Evolutionary conservation across 2,329 filamentous ascomycete species (phyloP), one percentile per base, ranked within the genome.

Genomic region (Boeremia exigua): DNA sequence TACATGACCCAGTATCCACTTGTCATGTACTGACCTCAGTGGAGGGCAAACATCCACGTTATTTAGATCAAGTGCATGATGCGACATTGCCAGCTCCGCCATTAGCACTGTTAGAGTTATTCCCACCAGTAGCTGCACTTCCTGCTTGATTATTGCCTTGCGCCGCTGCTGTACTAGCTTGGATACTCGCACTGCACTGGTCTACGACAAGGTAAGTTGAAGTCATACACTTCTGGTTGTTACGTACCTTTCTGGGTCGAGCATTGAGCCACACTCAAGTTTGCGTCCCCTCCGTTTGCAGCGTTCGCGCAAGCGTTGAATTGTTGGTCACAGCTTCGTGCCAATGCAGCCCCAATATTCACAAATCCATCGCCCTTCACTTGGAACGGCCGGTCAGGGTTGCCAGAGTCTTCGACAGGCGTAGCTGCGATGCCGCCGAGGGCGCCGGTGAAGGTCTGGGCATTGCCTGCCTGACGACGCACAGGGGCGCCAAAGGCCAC

Each of bases 271-370:
- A 82, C 72, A 3, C 73, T 76, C 55, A 78, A 69, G 36, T 78
- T 78, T 3, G 68, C 61, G 19, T 66, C 48, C 46, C 84, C 83
- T 11, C 75, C 64, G 71, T 88, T 88, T 53, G 82, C 82, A 27
- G 81, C 81, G 59, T 86, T 75, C 11, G 82, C 77, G 66, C 87
- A 89, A 3, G 71, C 74, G 65, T 87, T 88, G 76, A 86, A 83
- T 76, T 88, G 85, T 55, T 87, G 81, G 58, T 86, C 81, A 68
- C 87, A 89, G 32, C 84, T 82, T 42, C 87, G 80, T 73, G 87
- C 81, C 36, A 82, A 74, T 17, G 87, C 87, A 9, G 81, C 82
- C 3, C 70, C 75, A 61, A 82, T 70, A 68, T 82, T 82, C 34
- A 82, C 81, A 68, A 89, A 88, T 7, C 69, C 72, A 29, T 62